Conservation (phyloP, 116 monocot species). For the Trichopus zeylanicus region DNA sequence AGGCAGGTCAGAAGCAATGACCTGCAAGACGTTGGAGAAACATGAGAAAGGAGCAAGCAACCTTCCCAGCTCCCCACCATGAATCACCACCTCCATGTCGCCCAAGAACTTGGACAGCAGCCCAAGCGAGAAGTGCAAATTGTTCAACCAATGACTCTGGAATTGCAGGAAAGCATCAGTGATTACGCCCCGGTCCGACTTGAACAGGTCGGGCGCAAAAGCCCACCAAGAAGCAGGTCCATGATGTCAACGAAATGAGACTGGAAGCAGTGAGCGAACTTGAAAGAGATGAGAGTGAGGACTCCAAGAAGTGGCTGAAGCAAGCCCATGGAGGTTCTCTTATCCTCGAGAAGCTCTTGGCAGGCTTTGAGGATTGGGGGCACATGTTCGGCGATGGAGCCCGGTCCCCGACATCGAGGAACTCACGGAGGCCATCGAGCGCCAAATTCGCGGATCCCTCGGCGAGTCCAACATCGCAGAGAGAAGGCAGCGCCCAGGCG, state of each 20-base stretch:
- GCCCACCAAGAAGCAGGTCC: slow-evolving; percentile 98
- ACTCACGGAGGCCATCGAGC: slow-evolving; percentile 51
- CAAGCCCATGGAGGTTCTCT: slow-evolving; percentile 67
- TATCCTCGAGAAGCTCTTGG: slow-evolving; percentile 88
- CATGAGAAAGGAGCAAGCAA: slow-evolving; percentile 78
- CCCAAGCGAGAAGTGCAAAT: slow-evolving; percentile 63
- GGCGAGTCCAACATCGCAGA: slow-evolving; percentile 24
- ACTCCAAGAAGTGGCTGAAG: slow-evolving; percentile 55
- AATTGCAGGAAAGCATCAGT: slow-evolving; percentile 80
- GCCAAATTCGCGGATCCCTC: slow-evolving; percentile 42
- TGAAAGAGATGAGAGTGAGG: slow-evolving; percentile 54
- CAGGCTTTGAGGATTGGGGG: slow-evolving; percentile 65
- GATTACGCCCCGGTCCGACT: slow-evolving; percentile 39
- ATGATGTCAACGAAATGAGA: slow-evolving; percentile 80
- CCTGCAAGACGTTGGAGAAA: slow-evolving; percentile 70
- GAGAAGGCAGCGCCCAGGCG: slow-evolving; percentile 68
- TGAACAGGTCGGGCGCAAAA: slow-evolving; percentile 72
- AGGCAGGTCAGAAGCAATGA: slow-evolving; percentile 41
- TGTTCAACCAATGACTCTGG: slow-evolving; percentile 67
- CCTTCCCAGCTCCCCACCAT: slow-evolving; percentile 43
- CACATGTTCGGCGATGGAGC: slow-evolving; percentile 34
- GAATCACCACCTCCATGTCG: slow-evolving; percentile 80
- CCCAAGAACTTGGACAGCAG: slow-evolving; percentile 84
- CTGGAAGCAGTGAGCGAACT: slow-evolving; percentile 65
- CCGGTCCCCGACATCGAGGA: slow-evolving; percentile 50